A percentile compares a stretch with the other conserved stretches of the same genome.
phyloP scores from a whole-genome alignment of 2,329 filamentous ascomycete genomes.

The Apiospora koreana region DNA sequence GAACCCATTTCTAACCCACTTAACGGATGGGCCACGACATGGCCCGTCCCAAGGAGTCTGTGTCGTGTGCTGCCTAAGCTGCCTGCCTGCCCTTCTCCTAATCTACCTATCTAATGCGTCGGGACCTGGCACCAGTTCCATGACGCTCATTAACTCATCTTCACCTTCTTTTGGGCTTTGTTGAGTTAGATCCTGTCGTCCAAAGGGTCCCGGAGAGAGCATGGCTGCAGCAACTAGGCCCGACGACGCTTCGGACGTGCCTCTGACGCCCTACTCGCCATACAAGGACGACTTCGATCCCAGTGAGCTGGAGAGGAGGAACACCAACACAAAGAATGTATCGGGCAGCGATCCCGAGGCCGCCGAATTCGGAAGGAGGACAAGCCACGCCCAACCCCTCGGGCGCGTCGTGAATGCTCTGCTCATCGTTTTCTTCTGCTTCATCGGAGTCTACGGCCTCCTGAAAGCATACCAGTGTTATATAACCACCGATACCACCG shows the following conservation, averaged over 20 bases:
- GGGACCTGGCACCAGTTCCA: not conserved
- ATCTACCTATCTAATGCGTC: not conserved
- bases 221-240: not conserved
- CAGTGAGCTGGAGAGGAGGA: not conserved
- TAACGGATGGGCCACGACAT: not conserved
- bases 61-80: not conserved
- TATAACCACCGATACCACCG: not conserved
- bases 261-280: not conserved
- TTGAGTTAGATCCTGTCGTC: not conserved
- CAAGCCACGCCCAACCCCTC: not conserved
- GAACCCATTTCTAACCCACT: conserved; percentile 7
- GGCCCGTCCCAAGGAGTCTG: not conserved
- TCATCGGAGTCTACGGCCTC: not conserved
- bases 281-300: not conserved
- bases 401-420: not conserved
- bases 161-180: not conserved
- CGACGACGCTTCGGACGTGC: not conserved
- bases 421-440: not conserved
- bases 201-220: not conserved
- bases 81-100: not conserved
- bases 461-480: not conserved
- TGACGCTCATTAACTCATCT: not conserved
- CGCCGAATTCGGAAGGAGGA: not conserved
- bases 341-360: not conserved
- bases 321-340: not conserved